Percentiles rank a stretch among this genome's conserved stretches.
Conservation (phyloP, 441 rosid species). For the Aquilaria agallochum region DNA sequence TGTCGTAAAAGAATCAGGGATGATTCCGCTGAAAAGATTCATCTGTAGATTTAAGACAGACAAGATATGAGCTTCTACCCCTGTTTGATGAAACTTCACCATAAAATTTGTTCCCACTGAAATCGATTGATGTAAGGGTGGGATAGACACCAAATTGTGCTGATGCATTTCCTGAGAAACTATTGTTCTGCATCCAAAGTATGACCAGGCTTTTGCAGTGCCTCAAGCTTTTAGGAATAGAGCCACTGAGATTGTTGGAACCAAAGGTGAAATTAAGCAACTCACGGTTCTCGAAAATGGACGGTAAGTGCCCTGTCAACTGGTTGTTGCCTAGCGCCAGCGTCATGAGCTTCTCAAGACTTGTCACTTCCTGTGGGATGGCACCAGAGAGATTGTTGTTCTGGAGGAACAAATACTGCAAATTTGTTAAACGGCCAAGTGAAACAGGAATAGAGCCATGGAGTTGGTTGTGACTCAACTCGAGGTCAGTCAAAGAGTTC, state of each 20-base stretch:
- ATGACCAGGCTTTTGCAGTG: neutral
- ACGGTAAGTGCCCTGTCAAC: neutral
- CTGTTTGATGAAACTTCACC: neutral
- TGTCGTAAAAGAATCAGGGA: too few species aligned
- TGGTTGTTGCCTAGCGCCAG: constrained; percentile 2
- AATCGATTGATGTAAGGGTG: constrained; percentile 6
- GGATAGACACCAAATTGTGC: neutral
- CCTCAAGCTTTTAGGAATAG: constrained; percentile 11
- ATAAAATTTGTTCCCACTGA: neutral
- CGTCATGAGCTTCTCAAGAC: neutral
- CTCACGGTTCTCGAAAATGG: constrained; percentile 10
- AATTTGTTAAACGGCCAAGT: too few species aligned
- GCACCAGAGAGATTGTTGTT: too few species aligned
- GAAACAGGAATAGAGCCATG: too few species aligned
- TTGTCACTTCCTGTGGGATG: neutral
- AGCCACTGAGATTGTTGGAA: constrained; percentile 2
- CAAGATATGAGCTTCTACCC: neutral
- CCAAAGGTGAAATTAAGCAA: neutral
- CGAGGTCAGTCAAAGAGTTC: too few species aligned
- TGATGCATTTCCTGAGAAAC: too few species aligned
- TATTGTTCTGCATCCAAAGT: too few species aligned
- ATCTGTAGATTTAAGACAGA: constrained; percentile 1
- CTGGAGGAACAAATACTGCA: too few species aligned
- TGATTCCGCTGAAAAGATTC: neutral
- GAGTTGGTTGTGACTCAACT: too few species aligned